Evolutionary conservation across 2,329 filamentous ascomycete species (phyloP), one percentile per base, ranked within the genome.

Genomic region (Bipolaris sorokiniana): DNA sequence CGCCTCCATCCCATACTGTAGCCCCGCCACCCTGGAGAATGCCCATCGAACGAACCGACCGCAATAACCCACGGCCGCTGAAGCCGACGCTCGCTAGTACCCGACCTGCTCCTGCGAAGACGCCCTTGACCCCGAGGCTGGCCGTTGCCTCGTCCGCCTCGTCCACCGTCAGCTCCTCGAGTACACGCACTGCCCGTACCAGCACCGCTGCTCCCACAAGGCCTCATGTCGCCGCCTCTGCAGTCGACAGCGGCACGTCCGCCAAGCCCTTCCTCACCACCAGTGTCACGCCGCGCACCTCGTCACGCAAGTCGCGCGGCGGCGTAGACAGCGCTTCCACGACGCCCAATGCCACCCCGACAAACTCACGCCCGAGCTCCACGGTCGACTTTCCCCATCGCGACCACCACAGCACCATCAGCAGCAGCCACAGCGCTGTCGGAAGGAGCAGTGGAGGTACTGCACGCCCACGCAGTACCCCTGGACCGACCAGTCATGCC

Each of bases 231-330:
- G 72, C 65, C 68, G 73, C 68, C 65, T 68, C 52, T 49, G 23
- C 44, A 15, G 70, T 66, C 58, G 86, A 89, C 48, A 83, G 86
- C 58, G 71, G 81, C 63, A 82, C 84, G 42, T 81, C 86, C 7
- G 79, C 82, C 28, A 80, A 83, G 48, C 71, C 84, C 48, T 85
- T 85, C 66, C 77, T 92, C 42, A 86, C 76, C 75, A 84, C 79
- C 73, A 92, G 91, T 73, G 80, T 92, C 71, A 96, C 92, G 3
- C 91, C 92, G 48, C 86, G 92, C 63, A 92, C 92, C 7, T 89
- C 89, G 7, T 82, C 87, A 47, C 84, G 92, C 60, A 91, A 87
- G 73, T 87, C 81, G 65, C 87, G 91, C 26, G 71, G 73, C 2
- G 72, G 72, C 64, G 84, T 88, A 55, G 87, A 91, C 72, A 92